Evolutionary conservation across 176 grass and related monocot genomes (phyloP), one percentile per base, ranked within the genome.

Genomic region (Thinopyrum elongatum): DNA sequence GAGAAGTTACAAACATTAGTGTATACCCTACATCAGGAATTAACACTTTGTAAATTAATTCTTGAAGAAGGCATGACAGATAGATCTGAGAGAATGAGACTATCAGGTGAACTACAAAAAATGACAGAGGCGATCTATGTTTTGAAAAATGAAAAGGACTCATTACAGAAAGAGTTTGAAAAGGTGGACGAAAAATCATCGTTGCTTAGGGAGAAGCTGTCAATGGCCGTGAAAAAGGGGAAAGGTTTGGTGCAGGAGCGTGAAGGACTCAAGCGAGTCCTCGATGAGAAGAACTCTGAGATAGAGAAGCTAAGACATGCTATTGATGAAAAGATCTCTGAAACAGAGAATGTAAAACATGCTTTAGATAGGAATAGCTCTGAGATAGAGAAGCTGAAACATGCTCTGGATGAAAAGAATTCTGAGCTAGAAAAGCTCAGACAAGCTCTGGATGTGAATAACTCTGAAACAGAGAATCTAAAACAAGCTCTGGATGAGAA

Each of bases 211-310:
- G 97, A 98, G 80, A 98, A 98, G 60, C 67, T 95, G 15, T 98
- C 97, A 63, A 94, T 98, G 97, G 94, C 97, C 44, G 97, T 95
- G 78, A 98, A 95, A 77, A 98, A 98, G 90, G 97, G 97, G 17
- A 98, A 98, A 88, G 94, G 97, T 69, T 89, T 98, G 76, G 85
- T 98, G 87, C 93, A 93, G 72, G 97, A 98, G 80, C 94, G 94
- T 51, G 97, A 98, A 90, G 92, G 86, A 70, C 93, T 98, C 39
- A 98, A 94, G 86, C 75, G 88, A 85, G 78, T 81, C 36, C 38
- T 89, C 33, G 77, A 81, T 66, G 77, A 57, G 62, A 80, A 68
- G 35, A 85, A 80, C 10, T 74, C 84, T 55, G 83, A 92, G 84
- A 89, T 92, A 39, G 77, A 88, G 39, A 85, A 77, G 57, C 16